Base-by-base conservation (phyloP, 2,329 filamentous ascomycete species). In the Amauroascus verrucosus region DNA sequence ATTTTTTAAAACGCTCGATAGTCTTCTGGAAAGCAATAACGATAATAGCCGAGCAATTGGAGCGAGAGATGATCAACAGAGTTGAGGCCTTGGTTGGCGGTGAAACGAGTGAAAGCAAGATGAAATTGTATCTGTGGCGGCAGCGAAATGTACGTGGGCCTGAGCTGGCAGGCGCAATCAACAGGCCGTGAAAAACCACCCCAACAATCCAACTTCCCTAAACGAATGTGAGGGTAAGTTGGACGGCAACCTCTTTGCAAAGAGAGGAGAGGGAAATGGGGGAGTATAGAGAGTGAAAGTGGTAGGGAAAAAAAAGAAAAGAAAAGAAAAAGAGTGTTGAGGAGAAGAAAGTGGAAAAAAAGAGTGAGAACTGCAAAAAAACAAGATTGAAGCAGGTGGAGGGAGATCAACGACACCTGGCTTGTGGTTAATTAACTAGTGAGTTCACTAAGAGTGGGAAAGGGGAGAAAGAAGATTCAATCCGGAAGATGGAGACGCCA, bases 331-430 rank as follows among this genome's bases (percentile, higher is more conserved):
- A 30, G 37, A 51, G 48, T 22, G 40, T 32, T 37, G 32, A 35
- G 18, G 24, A 38, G 48, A 43, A 35, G 18, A 22, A 38, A 32
- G 22, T n/a, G 16, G 26, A 26, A 38, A 18, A 28, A 24, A 28
- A 28, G 35, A 5, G 28, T 6, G 5, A 18, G 35, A 33, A 48
- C 16, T 40, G 26, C n/a, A 43, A 33, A 24, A n/a, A n/a, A 53
- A 43, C 20, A 28, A 41, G 48, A 52, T 41, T 44, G 53, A 33
- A 43, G 48, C 33, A 38, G 37, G 38, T 28, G 52, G 47, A 54
- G 52, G 47, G 46, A 22, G 52, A 50, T 54, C 47, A 46, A 50
- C 48, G 26, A 22, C 49, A 28, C 40, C 18, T n/a, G 30, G 32
- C 13, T 33, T 24, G 32, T 3, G n/a, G n/a, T n/a, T 7, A n/a